Evolutionary conservation across 2,329 filamentous ascomycete species (phyloP), one percentile per base, ranked within the genome.

Genomic region (Herpotrichia juniperi): DNA sequence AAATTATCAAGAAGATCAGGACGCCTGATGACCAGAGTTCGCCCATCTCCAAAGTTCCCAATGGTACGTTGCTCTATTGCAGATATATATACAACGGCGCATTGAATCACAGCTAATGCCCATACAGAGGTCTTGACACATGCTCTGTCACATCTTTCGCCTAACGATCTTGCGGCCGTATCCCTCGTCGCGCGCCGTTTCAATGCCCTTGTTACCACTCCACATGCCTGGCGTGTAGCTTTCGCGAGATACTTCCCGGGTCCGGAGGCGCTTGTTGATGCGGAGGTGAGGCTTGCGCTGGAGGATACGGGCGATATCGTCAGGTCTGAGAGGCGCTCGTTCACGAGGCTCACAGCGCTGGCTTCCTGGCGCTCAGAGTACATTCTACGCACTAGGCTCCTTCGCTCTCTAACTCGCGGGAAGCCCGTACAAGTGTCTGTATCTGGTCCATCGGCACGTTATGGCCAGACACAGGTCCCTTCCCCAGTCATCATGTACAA

Each of bases 351-450:
- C 48, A 96, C 90, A 9, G 82, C 87, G 3, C 77, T 93, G 55
- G 89, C 92, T n/a, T 94, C 93, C 8, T 97, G 94, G 93, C 85
- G 93, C 62, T 97, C 91, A 74, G 94, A 99, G 73, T 99, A 97
- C 67, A 88, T 97, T 42, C 77, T 96, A 50, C 84, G 94, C 42
- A 97, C 92, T 1, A 85, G 91, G 42, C 82, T 97, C 46, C 78
- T 97, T 46, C 85, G 92, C 39, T 94, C 90, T 56, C 79, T 97
- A 51, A 83, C 83, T 42, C 87, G 91, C 53, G 94, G 93, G 45
- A 96, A 93, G 68, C 91, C 93, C 22, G 71, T 77, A 12, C 82
- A 87, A 31, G 77, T 79, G 9, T 70, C 80, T 25, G 74, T 79
- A 42, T 75, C 79, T 64, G 69, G 83, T 50, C 83, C 85, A 10